Evolutionary conservation across 148 eudicot genomes (phyloP).

Genomic region (Fagopyrum homotropicum): DNA sequence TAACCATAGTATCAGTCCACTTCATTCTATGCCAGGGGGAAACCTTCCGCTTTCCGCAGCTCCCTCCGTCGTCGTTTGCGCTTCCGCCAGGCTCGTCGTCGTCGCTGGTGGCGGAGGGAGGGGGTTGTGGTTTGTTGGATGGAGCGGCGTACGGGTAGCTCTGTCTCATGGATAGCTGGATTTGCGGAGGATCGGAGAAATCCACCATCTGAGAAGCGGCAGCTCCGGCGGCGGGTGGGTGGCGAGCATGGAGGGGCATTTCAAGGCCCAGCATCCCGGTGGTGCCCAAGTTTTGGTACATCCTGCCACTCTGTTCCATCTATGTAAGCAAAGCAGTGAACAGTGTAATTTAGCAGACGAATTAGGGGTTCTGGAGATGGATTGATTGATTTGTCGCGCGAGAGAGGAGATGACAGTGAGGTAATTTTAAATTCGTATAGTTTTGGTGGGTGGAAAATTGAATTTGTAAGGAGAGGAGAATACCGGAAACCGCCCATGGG

Average conservation of each 20-base stretch:
- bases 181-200: slow-evolving; percentile 23
- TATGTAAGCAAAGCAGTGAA: background rate
- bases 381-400: background rate
- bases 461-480: slow-evolving; percentile 17
- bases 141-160: slow-evolving; percentile 16
- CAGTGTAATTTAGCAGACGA: no score
- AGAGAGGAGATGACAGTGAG: background rate
- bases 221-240: slow-evolving; percentile 17
- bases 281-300: slow-evolving; percentile 33
- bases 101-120: slow-evolving; percentile 35
- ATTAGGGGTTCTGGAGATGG: background rate
- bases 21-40: slow-evolving; percentile 98
- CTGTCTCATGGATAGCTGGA: slow-evolving; percentile 40
- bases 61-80: slow-evolving; percentile 35
- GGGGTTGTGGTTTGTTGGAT: slow-evolving; percentile 16
- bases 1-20: slow-evolving; percentile 92
- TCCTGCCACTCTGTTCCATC: slow-evolving; percentile 19
- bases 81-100: slow-evolving; percentile 55
- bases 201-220: slow-evolving; percentile 20
- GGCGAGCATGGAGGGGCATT: slow-evolving; percentile 35
- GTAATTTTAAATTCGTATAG: background rate
- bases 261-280: slow-evolving; percentile 47
- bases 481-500: slow-evolving; percentile 57
- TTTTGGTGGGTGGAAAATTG: slow-evolving; percentile 14
- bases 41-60: slow-evolving; percentile 44